phyloP scores from a whole-genome alignment of 2,329 filamentous ascomycete species.

The Botryotinia narcissicola region DNA sequence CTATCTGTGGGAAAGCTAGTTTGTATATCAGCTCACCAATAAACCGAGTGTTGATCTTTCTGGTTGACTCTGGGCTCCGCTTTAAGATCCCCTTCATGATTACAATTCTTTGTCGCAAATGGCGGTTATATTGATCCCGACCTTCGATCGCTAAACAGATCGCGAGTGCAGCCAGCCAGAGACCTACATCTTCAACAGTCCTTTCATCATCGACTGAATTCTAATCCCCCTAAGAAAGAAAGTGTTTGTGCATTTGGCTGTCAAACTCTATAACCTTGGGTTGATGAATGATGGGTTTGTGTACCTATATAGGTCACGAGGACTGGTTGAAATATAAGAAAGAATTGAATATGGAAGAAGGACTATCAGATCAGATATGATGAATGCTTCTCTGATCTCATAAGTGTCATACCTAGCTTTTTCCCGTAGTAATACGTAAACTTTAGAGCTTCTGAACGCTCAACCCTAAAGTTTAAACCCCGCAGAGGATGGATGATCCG shows the following conservation, averaged over 20 bases:
- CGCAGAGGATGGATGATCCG: constrained; percentile 6
- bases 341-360: background rate
- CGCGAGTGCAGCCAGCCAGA: background rate
- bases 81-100: background rate
- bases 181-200: background rate
- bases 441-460: background rate
- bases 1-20: background rate
- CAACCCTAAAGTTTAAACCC: background rate
- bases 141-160: background rate
- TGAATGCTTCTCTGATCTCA: background rate
- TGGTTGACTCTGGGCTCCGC: too few relatives aligned
- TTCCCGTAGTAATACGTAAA: background rate
- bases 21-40: background rate
- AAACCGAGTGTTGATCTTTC: too few relatives aligned
- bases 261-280: background rate
- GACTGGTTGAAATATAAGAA: background rate
- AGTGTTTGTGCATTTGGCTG: background rate
- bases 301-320: background rate
- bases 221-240: background rate
- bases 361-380: background rate
- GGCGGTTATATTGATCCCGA: background rate
- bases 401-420: background rate
- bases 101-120: background rate
- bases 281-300: background rate
- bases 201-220: background rate